A percentile compares a stretch with the other conserved stretches of the same genome.
Evolutionary conservation across 2,329 filamentous ascomycete genomes (phyloP).

Genomic region (Cercospora sesami): DNA sequence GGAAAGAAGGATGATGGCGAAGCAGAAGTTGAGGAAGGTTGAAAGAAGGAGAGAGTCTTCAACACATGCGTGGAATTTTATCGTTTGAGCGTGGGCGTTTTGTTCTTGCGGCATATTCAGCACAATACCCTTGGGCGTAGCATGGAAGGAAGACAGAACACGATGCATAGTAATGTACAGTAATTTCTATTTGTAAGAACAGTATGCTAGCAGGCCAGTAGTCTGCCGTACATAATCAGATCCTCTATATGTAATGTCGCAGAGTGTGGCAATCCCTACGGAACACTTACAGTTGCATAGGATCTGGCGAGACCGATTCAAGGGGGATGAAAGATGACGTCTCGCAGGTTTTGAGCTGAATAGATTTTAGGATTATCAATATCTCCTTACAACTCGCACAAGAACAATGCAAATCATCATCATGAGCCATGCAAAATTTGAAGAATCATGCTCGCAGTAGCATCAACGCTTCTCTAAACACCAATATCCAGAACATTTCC

Average conservation of each 20-base stretch:
- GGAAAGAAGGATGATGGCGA: background rate
- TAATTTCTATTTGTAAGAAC: background rate
- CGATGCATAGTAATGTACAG: background rate
- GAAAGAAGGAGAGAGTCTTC: background rate
- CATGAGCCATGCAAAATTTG: background rate
- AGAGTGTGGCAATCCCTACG: background rate
- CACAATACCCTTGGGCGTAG: background rate
- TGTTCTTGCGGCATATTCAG: background rate
- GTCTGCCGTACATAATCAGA: background rate
- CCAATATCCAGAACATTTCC: conserved; percentile 7
- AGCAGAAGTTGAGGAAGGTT: background rate
- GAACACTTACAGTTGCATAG: background rate
- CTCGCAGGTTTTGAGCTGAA: background rate
- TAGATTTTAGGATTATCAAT: background rate
- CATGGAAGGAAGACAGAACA: background rate
- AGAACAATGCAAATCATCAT: background rate
- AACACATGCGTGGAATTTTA: background rate
- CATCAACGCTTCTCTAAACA: background rate
- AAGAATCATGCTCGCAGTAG: background rate
- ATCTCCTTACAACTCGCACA: background rate
- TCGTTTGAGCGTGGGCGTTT: background rate
- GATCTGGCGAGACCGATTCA: background rate
- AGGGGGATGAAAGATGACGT: background rate
- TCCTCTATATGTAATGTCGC: background rate
- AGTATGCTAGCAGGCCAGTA: background rate